Conservation (phyloP, 345 rosid species). For the Camelina neglecta region DNA sequence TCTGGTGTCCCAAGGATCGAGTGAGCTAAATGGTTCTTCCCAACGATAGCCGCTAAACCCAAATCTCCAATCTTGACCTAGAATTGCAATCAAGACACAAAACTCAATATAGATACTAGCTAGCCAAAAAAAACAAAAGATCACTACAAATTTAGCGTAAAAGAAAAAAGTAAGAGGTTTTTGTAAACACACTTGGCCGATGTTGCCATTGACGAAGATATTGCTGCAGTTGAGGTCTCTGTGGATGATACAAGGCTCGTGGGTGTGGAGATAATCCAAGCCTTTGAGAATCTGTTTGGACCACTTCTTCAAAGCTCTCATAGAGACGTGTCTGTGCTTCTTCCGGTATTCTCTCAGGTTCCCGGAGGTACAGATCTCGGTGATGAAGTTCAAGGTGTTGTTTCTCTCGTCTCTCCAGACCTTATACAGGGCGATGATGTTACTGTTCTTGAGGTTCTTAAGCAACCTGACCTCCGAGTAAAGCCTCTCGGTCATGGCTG, state of each 20-base stretch:
- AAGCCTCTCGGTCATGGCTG: constrained; percentile 69
- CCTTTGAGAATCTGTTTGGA: constrained; percentile 82
- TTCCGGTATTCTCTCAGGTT: constrained; percentile 81
- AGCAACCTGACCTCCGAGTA: constrained; percentile 72
- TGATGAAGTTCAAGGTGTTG: constrained; percentile 75
- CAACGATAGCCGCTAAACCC: constrained; percentile 80
- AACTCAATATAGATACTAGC: neutral
- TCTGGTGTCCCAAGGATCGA: constrained; percentile 90
- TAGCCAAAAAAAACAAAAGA: neutral
- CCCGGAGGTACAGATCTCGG: constrained; percentile 92
- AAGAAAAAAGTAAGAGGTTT: neutral
- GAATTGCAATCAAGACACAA: neutral
- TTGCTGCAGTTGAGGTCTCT: constrained; percentile 95
- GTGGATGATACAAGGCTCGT: constrained; percentile 84
- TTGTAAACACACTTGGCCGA: constrained; percentile 61
- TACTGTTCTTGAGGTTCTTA: constrained; percentile 53
- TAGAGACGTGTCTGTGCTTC: constrained; percentile 77
- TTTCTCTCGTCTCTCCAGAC: constrained; percentile 66
- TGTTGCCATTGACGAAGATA: constrained; percentile 83
- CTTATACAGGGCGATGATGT: constrained; percentile 62
- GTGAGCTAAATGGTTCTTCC: constrained; percentile 74
- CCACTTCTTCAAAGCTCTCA: constrained; percentile 91
- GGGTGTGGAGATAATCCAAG: constrained; percentile 74
- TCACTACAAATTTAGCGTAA: neutral
- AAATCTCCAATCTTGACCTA: constrained; percentile 94